These are phyloP conservation scores for Pyricularia grisea DNA, from an alignment of 2,329 filamentous ascomycete species.

Conservation along the genomic window DNA sequence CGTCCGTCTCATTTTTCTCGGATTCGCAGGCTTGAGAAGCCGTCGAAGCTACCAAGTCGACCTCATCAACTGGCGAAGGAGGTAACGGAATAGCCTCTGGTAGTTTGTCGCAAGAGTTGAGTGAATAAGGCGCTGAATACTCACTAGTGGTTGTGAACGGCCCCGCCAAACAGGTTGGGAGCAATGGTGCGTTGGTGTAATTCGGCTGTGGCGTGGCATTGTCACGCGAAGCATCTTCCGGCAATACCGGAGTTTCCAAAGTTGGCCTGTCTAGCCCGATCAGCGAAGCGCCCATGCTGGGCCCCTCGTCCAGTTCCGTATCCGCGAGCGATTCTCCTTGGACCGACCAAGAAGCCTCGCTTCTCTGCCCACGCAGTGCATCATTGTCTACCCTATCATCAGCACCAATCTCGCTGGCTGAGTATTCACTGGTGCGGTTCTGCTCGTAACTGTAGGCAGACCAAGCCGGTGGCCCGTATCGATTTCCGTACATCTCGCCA, in stretches of 20 bases:
- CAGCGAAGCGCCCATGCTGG: not conserved
- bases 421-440: constrained; percentile 1
- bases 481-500: constrained; percentile 18
- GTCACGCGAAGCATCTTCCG: not conserved
- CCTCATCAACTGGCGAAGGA: not conserved
- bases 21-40: not conserved
- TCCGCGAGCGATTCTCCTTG: not conserved
- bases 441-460: constrained; percentile 7
- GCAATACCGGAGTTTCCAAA: not conserved
- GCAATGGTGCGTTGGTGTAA: not conserved
- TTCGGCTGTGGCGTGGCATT: not conserved
- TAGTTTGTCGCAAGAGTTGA: not conserved
- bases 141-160: not conserved
- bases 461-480: constrained; percentile 17
- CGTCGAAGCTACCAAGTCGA: not conserved
- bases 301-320: not conserved
- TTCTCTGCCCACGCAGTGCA: not conserved
- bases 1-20: not conserved
- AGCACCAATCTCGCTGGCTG: not conserved
- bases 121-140: not conserved
- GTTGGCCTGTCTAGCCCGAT: not conserved
- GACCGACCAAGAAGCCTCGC: constrained; percentile 2
- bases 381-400: not conserved
- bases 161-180: not conserved
- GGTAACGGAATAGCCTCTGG: not conserved